Base-by-base conservation (phyloP, 1,139 yeast species). In the Blastobotrys malaysiensis region DNA sequence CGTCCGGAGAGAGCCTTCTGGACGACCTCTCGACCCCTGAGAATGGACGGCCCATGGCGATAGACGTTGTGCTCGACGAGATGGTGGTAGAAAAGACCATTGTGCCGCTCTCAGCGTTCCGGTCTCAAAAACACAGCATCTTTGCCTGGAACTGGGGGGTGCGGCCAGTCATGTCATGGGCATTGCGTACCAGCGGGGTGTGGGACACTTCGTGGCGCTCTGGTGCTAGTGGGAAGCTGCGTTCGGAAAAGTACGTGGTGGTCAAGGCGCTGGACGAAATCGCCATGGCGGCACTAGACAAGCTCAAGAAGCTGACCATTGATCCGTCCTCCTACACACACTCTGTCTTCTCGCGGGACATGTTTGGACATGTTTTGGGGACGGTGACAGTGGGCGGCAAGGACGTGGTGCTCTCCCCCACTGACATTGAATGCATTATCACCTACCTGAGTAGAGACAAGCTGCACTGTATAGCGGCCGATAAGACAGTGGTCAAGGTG, bases 21-120 rank as follows among this genome's bases (percentile, higher is more conserved):
- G 61, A 62, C 2, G 54, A 52, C 9, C 61, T 70, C n/a, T 56
- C 59, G 9, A 69, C 64, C 43, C 61, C 67, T 5, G 52, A 56
- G 21, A 62, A 63, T 49, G 74, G 75, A 6, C 55, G 60, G 16
- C 75, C 75, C 6, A 53, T 69, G 49, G 69, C 73, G 2, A 58
- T 72, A 16, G 67, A 69, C 50, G 59, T 61, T 3, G 74, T 70
- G 1, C 31, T 72, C 3, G 71, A 70, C 49, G 64, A 65, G 43
- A 55, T 69, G 60, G 71, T 71, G 5, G 59, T 53, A 1, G 63
- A 63, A 20, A 57, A 59, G 16, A 52, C 57, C 9, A 49, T 69
- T 36, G 55, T 66, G 20, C 74, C 72, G 9, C 47, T 61, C 20
- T 22, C 55, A 5, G 14, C 18, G 31, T 67, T 58, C 49, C 24